These are phyloP conservation scores for Ceratocystis destructans DNA, from an alignment of 2,329 filamentous ascomycete species.

Conservation along the genomic window DNA sequence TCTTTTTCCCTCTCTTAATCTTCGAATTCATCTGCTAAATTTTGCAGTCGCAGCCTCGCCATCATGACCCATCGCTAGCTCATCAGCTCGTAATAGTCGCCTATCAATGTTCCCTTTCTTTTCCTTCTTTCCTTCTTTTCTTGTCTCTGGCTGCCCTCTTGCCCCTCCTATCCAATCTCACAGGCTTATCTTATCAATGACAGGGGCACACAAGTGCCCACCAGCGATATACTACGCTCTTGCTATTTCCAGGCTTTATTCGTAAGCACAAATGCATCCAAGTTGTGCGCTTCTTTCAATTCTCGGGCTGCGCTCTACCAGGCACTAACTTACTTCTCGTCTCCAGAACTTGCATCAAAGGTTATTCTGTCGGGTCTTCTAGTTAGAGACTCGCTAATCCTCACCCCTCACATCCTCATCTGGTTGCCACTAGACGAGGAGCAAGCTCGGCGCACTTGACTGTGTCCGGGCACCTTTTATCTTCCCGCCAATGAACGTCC, in stretches of 20 bases:
- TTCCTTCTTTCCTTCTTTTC: not conserved
- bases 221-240: not conserved
- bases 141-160: not conserved
- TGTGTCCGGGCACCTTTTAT: constrained; percentile 21
- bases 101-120: not conserved
- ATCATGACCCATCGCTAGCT: not conserved
- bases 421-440: not conserved
- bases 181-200: constrained; percentile 12
- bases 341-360: not conserved
- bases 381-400: not conserved
- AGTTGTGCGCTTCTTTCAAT: no score
- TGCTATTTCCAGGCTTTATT: not conserved
- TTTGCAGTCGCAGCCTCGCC: not conserved
- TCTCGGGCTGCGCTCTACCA: no score
- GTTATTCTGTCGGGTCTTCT: not conserved
- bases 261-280: not conserved
- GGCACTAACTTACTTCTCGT: not conserved
- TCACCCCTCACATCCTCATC: not conserved
- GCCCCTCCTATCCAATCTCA: not conserved
- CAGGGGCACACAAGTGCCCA: not conserved
- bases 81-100: not conserved
- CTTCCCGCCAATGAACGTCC: constrained; percentile 70
- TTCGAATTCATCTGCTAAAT: not conserved
- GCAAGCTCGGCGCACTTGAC: not conserved
- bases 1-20: not conserved